Conservation (phyloP, 306 rosid species). For the Adenanthera pavonina region DNA sequence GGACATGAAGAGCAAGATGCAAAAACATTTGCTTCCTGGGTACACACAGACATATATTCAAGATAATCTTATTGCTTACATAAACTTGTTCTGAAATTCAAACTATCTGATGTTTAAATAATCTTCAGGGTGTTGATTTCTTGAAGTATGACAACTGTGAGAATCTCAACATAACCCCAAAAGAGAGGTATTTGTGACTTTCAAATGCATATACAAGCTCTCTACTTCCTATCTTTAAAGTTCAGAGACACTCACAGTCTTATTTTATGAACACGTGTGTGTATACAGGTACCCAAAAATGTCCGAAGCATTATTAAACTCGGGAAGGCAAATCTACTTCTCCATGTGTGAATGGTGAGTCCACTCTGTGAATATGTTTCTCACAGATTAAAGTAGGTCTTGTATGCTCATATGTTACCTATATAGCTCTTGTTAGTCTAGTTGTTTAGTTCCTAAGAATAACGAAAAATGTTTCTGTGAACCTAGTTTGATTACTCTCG, state of each 20-base stretch:
- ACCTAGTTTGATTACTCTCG: no score
- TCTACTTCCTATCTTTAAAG: slow-evolving; percentile 1
- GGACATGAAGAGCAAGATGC: slow-evolving; percentile 82
- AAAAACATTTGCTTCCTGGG: slow-evolving; percentile 82
- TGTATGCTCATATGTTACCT: background rate
- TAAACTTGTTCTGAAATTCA: background rate
- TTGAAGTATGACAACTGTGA: slow-evolving; percentile 84
- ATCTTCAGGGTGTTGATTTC: slow-evolving; percentile 67
- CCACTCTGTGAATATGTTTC: background rate
- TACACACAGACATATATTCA: background rate
- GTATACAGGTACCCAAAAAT: slow-evolving; percentile 65
- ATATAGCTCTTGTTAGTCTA: no score
- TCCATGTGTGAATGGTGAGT: slow-evolving; percentile 87
- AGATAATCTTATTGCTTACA: background rate
- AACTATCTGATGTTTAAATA: slow-evolving; percentile 2
- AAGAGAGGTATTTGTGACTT: slow-evolving; percentile 54
- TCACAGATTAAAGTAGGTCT: background rate
- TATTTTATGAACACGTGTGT: no score
- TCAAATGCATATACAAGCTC: background rate
- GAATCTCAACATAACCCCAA: slow-evolving; percentile 58
- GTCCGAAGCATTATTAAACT: slow-evolving; percentile 59
- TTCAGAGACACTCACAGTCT: background rate
- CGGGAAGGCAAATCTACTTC: slow-evolving; percentile 64
- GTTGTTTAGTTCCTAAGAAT: no score
- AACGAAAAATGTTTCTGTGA: no score